These are phyloP conservation scores for Fusarium sp. DNA, from an alignment of 2,329 filamentous ascomycete species.

Conservation along the genomic window DNA sequence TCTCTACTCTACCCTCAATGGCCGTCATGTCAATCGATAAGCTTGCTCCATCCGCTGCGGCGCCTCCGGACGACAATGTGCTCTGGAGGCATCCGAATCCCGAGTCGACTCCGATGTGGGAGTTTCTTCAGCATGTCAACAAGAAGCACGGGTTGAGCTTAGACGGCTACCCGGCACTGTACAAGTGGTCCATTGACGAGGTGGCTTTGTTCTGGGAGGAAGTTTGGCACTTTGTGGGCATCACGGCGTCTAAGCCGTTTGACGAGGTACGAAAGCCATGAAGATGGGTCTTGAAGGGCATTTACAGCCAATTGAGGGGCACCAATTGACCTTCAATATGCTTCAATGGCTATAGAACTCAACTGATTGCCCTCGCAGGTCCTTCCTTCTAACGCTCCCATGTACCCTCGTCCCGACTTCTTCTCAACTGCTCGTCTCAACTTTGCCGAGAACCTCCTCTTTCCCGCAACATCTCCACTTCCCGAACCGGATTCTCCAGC, in stretches of 20 bases:
- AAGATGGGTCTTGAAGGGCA: slow-evolving; percentile 10
- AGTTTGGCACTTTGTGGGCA: slow-evolving; percentile 84
- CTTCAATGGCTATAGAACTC: neutral
- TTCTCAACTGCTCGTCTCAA: slow-evolving; percentile 85
- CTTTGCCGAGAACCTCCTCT: slow-evolving; percentile 95
- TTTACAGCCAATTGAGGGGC: neutral
- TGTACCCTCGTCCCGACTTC: slow-evolving; percentile 91
- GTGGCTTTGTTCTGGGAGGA: slow-evolving; percentile 85
- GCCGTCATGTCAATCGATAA: slow-evolving; percentile 43
- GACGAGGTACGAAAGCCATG: slow-evolving; percentile 60
- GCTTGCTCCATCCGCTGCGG: slow-evolving; percentile 33
- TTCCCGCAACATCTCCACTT: slow-evolving; percentile 64
- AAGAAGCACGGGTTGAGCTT: slow-evolving; percentile 73
- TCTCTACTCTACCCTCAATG: slow-evolving; percentile 20
- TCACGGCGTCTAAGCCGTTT: slow-evolving; percentile 75
- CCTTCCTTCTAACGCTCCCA: slow-evolving; percentile 72
- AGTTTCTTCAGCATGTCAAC: slow-evolving; percentile 78
- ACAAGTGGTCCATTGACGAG: slow-evolving; percentile 86
- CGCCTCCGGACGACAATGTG: slow-evolving; percentile 51
- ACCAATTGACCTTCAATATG: neutral
- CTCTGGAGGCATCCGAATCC: slow-evolving; percentile 81
- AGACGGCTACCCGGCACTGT: slow-evolving; percentile 77
- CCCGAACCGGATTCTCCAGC: slow-evolving; percentile 71
- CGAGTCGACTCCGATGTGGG: slow-evolving; percentile 75
- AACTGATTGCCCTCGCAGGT: slow-evolving; percentile 62